phyloP scores from a whole-genome alignment of 2,329 filamentous ascomycete genomes.

The Cercospora canescens region DNA sequence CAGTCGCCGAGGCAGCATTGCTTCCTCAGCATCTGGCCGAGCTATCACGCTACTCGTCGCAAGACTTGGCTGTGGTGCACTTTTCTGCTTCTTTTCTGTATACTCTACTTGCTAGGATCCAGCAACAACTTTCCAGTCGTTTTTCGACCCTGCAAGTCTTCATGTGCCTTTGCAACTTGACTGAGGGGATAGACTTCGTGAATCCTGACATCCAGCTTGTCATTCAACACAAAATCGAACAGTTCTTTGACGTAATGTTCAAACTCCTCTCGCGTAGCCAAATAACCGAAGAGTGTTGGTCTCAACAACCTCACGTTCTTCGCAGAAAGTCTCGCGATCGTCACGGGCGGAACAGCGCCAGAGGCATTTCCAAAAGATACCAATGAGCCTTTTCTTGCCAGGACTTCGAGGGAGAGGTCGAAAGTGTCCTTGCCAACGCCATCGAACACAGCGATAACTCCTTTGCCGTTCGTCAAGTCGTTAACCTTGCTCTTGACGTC shows the following conservation, averaged over 20 bases:
- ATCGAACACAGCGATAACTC: conserved; percentile 78
- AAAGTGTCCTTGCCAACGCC: conserved; percentile 85
- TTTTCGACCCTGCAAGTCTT: conserved; percentile 77
- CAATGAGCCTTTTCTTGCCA: conserved; percentile 75
- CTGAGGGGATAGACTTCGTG: conserved; percentile 76
- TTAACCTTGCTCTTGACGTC: conserved; percentile 60
- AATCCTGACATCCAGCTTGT: conserved; percentile 70
- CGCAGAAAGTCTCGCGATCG: conserved; percentile 60
- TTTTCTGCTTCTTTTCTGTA: neutral
- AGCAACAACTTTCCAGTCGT: conserved; percentile 82
- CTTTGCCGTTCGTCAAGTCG: conserved; percentile 70
- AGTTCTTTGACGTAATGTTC: conserved; percentile 70
- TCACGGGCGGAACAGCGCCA: conserved; percentile 72
- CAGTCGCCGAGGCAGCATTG: neutral
- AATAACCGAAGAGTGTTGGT: conserved; percentile 72
- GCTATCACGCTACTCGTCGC: neutral
- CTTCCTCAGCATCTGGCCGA: neutral
- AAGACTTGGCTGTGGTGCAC: neutral
- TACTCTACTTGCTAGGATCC: conserved; percentile 50
- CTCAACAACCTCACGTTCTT: conserved; percentile 79
- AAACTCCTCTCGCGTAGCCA: conserved; percentile 68
- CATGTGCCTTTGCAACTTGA: conserved; percentile 70
- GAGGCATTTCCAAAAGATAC: conserved; percentile 80
- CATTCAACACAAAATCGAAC: conserved; percentile 68
- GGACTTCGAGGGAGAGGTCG: conserved; percentile 71